phyloP scores from a whole-genome alignment of 495 filamentous ascomycete species.

The Sporormia fimetaria region DNA sequence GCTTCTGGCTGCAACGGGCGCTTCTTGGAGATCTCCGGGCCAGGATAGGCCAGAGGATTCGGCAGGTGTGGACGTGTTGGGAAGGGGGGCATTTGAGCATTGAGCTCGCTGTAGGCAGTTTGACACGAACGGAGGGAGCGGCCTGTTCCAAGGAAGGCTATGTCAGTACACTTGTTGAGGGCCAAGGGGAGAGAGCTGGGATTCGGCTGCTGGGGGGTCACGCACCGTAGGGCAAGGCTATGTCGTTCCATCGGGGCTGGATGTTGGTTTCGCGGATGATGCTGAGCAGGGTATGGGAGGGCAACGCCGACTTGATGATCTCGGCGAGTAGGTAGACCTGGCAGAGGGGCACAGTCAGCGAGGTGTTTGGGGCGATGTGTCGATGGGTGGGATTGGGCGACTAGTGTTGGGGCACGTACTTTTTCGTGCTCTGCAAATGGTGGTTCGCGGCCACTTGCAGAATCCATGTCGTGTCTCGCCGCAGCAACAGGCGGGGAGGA shows the following conservation, averaged over 20 bases:
- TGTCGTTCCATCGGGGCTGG: conserved; percentile 45
- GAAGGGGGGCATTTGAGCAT: conserved; percentile 6
- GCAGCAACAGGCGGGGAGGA: conserved; percentile 6
- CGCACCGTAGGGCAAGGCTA: conserved; percentile 44
- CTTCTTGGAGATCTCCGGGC: conserved; percentile 24
- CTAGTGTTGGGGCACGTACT: conserved; percentile 34
- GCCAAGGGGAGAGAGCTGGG: conserved; percentile 3
- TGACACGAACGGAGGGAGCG: conserved; percentile 37
- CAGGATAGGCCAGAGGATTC: conserved; percentile 18
- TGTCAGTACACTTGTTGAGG: conserved; percentile 7
- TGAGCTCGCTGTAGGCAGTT: conserved; percentile 28
- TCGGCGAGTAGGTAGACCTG: conserved; percentile 46
- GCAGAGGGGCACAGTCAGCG: conserved; percentile 8
- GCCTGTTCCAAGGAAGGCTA: conserved; percentile 23
- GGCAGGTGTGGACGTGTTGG: conserved; percentile 13
- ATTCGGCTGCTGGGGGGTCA: conserved; percentile 9
- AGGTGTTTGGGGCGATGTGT: conserved; percentile 7
- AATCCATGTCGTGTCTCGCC: conserved; percentile 20
- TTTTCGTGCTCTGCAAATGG: conserved; percentile 51
- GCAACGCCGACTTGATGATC: conserved; percentile 48
- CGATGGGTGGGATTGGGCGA: neutral
- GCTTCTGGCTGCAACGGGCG: conserved; percentile 21
- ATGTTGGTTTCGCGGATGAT: conserved; percentile 42
- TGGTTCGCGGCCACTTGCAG: conserved; percentile 16
- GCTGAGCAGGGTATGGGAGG: conserved; percentile 39